Evolutionary conservation across 805 yeast genomes (phyloP).

Genomic region (Wickerhamomyces subpelliculosus): DNA sequence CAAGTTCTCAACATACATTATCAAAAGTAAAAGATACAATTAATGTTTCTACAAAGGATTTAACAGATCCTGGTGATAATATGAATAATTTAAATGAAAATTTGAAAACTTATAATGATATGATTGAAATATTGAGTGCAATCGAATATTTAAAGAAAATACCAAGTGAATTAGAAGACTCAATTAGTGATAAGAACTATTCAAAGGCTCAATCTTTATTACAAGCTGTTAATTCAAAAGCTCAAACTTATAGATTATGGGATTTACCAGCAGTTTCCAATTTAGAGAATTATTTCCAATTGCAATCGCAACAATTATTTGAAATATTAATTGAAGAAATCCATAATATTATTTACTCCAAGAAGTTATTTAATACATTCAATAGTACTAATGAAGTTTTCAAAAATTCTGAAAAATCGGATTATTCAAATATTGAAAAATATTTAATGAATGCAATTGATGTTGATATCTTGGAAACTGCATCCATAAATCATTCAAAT

Average conservation of each 20-base stretch:
- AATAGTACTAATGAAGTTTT: slow-evolving; percentile 20
- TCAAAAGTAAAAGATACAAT: slow-evolving; percentile 41
- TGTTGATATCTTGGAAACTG: slow-evolving; percentile 46
- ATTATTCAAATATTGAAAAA: slow-evolving; percentile 42
- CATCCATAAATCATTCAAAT: slow-evolving; percentile 30
- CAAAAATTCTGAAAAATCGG: slow-evolving; percentile 14
- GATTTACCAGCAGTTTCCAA: slow-evolving; percentile 45
- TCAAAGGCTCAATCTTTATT: slow-evolving; percentile 56
- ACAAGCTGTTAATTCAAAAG: slow-evolving; percentile 34
- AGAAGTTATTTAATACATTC: slow-evolving; percentile 22
- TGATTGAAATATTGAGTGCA: slow-evolving; percentile 63
- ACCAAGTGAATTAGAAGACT: slow-evolving; percentile 58
- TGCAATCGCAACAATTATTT: slow-evolving; percentile 54
- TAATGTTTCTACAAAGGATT: background rate
- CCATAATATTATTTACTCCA: slow-evolving; percentile 59
- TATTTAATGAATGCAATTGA: slow-evolving; percentile 50
- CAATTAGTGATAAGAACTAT: slow-evolving; percentile 65
- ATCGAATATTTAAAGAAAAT: slow-evolving; percentile 53
- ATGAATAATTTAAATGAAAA: slow-evolving; percentile 45
- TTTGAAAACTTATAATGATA: slow-evolving; percentile 54
- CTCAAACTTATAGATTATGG: slow-evolving; percentile 50
- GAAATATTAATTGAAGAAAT: slow-evolving; percentile 75
- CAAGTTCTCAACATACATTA: slow-evolving; percentile 58
- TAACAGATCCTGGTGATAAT: slow-evolving; percentile 2
- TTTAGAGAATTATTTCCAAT: slow-evolving; percentile 43